Base-by-base conservation (phyloP, 2,329 filamentous ascomycete genomes). In the Ophiostoma perfectum region DNA sequence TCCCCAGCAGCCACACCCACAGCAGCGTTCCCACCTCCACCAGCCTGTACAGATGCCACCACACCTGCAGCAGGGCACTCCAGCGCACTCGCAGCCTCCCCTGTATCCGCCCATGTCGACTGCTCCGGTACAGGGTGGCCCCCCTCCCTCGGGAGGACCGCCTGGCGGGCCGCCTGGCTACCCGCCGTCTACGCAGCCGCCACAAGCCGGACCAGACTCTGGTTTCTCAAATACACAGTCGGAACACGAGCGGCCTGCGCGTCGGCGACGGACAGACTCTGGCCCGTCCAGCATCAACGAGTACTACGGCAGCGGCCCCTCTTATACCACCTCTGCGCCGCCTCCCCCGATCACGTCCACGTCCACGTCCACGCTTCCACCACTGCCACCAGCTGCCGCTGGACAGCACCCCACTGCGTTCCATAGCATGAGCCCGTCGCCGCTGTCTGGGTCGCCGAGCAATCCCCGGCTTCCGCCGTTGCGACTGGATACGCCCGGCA, bases 61-160 rank as follows among this genome's bases (percentile, higher is more conserved):
- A 39, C 66, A 67, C 11, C 66, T 64, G 36, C 73, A 75, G 38
- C 73, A 74, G 16, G 74, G 74, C 9, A 73, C 74, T 41, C 71
- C 73, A 6, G 72, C 74, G 7, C 70, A 64, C 6, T 39, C 47
- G 0, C 67, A 66, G 41, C 47, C 64, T 6, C 67, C 64, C 16
- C 45, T 66, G 12, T 69, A 69, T n/a, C 68, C 67, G 16, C 70
- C 66, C 4, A 70, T 69, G 64, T 52, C 68, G 0, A 68, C 66
- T 6, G 55, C 42, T 6, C 64, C 67, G 6, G 36, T 49, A 0
- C 58, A 49, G 8, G 42, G 73, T 27, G 73, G 76, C 68, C 73
- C 69, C 16, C 36, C 58, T 44, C 12, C 60, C 3, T 9, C 38
- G 11, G 16, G 14, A 64, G 62, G n/a, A 5, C 63, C 18, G 5